Conservation (phyloP, 331 rosid species). For the Acacia concinna region DNA sequence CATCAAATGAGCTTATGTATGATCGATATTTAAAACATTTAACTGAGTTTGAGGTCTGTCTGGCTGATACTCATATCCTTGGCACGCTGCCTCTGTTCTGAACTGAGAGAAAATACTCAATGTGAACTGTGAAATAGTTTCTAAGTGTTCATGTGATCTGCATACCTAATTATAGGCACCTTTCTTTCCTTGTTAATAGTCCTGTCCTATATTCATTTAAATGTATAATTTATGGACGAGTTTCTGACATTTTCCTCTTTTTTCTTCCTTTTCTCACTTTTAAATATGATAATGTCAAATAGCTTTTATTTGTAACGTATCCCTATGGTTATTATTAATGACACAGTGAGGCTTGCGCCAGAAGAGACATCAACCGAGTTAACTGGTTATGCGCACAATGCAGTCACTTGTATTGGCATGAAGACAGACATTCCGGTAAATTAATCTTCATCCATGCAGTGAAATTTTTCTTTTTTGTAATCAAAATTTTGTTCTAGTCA, state of each 20-base stretch:
- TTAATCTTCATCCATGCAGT: slow-evolving; percentile 15
- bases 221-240: slow-evolving; percentile 1
- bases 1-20: not conserved
- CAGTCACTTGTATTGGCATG: slow-evolving; percentile 93
- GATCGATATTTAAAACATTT: slow-evolving; percentile 12
- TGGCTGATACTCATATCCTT: slow-evolving; percentile 7
- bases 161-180: slow-evolving; percentile 9
- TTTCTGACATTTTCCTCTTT: not conserved
- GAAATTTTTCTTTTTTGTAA: not conserved
- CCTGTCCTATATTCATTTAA: not conserved
- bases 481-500: not conserved
- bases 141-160: slow-evolving; percentile 2
- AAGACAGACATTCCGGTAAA: slow-evolving; percentile 79
- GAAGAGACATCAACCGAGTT: slow-evolving; percentile 67
- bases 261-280: not conserved
- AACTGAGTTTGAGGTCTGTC: slow-evolving; percentile 16
- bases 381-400: slow-evolving; percentile 90
- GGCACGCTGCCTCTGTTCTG: not conserved
- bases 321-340: slow-evolving; percentile 33
- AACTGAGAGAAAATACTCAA: not conserved
- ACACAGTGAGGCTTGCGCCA: slow-evolving; percentile 92
- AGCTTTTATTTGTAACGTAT: slow-evolving; percentile 2
- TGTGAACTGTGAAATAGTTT: slow-evolving; percentile 1
- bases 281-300: not conserved
- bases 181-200: slow-evolving; percentile 5